Evolutionary conservation across 305 asterid species (phyloP).

Genomic region (Andrographis paniculata): DNA sequence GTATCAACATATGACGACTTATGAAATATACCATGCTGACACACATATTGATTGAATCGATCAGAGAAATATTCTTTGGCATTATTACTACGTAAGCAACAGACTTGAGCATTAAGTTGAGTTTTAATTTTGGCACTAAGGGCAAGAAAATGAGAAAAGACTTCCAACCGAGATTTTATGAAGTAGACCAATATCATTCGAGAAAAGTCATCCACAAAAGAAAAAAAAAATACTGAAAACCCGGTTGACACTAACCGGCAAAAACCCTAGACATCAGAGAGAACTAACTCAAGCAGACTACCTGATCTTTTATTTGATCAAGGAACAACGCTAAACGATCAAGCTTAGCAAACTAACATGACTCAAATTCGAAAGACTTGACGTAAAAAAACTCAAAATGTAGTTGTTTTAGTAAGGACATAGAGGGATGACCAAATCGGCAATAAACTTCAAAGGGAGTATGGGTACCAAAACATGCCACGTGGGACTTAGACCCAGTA

Average conservation of each 20-base stretch:
- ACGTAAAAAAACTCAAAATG: background rate
- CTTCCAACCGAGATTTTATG: background rate
- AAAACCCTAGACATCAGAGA: slow-evolving; percentile 11
- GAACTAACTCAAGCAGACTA: slow-evolving; percentile 12
- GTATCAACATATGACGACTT: background rate
- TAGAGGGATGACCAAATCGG: slow-evolving; percentile 1
- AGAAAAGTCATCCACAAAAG: slow-evolving; percentile 6
- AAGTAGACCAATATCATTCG: background rate
- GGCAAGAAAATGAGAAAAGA: slow-evolving; percentile 1
- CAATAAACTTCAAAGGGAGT: slow-evolving; percentile 7
- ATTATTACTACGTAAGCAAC: slow-evolving; percentile 2
- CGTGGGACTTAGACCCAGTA: too few relatives aligned
- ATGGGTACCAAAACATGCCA: background rate
- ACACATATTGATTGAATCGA: background rate
- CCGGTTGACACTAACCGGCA: background rate
- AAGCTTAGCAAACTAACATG: slow-evolving; percentile 2
- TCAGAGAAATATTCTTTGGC: background rate
- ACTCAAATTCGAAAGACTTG: background rate
- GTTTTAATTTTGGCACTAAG: background rate
- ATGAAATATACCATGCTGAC: background rate
- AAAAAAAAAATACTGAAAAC: slow-evolving; percentile 1
- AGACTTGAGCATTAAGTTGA: background rate
- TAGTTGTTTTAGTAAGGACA: background rate
- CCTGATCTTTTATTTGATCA: background rate
- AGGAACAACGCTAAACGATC: background rate